Conservation (phyloP, 345 rosid species). For the Carallia pectinifolia region DNA sequence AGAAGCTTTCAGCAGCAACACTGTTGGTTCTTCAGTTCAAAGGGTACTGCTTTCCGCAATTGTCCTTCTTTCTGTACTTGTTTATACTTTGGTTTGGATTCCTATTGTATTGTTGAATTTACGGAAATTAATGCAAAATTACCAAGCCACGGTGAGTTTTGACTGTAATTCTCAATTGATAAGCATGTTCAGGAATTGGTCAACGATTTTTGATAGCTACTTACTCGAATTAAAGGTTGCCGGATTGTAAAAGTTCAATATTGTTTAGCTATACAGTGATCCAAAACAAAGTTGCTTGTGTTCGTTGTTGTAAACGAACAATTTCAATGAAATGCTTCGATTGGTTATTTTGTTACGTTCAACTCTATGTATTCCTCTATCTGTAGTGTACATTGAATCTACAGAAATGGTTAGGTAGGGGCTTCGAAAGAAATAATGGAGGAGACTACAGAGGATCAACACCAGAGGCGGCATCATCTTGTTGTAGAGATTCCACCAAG, state of each 20-base stretch:
- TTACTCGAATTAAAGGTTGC: too few species aligned
- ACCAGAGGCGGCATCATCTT: constrained; percentile 32
- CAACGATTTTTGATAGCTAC: too few species aligned
- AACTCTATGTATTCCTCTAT: constrained; percentile 8
- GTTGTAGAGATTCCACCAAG: constrained; percentile 45
- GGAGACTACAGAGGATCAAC: constrained; percentile 37
- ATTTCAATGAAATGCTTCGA: too few species aligned
- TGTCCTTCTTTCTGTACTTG: background rate
- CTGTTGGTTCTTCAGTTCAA: constrained; percentile 29
- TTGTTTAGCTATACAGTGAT: too few species aligned
- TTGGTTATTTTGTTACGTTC: background rate
- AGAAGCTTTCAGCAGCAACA: constrained; percentile 9
- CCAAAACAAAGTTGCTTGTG: too few species aligned
- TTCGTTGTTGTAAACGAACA: too few species aligned
- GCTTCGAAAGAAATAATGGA: constrained; percentile 62
- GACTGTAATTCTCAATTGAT: too few species aligned
- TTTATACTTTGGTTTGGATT: background rate
- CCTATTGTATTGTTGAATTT: background rate
- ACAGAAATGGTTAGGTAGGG: constrained; percentile 37
- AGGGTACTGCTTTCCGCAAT: constrained; percentile 23
- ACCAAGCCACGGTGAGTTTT: too few species aligned
- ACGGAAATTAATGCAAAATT: too few species aligned
- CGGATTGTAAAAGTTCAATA: too few species aligned
- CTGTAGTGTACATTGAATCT: constrained; percentile 2
- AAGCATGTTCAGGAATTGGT: too few species aligned